Base-by-base conservation (phyloP, 2,329 filamentous ascomycete genomes). In the Sphaceloma murrayae region DNA sequence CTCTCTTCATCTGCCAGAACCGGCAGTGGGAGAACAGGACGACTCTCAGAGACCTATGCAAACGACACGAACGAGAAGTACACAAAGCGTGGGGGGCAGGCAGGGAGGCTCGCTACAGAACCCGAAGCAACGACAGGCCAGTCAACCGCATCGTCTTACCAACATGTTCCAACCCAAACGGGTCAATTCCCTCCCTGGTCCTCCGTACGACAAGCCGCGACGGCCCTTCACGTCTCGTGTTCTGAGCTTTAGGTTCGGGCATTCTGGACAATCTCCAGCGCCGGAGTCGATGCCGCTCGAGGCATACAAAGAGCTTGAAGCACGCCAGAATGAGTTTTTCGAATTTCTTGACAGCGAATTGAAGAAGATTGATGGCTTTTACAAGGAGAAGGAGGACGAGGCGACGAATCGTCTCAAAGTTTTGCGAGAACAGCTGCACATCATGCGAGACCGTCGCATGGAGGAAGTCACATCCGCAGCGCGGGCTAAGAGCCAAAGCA, bases 291-390 rank as follows among this genome's bases (percentile, higher is more conserved):
- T 72, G 3, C 71, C 74, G 11, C 61, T 75, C 4, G 73, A 76
- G 46, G 68, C 71, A 2, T 70, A 73, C 39, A 73, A 78, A 31
- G 73, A 85, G 29, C 71, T 93, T 3, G 81, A 84, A 33, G 70
- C 79, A 46, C 74, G 78, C 13, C 80, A 94, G 60, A 74, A 73
- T n/a, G 85, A 94, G 10, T 96, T 98, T 58, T 89, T 88, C 60
- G 65, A 70, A 0, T 98, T 91, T 56, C 68, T 98, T 43, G 85
- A 95, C 54, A 68, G 67, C 7, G 83, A 98, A 63, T 68, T 98
- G 10, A 72, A 80, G n/a, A 98, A 96, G 64, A 85, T 98, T 8
- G 88, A 98, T 58, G 65, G 69, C 0, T 98, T 98, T 57, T 96
- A 96, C 67, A 79, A 77, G 53, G 67, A 77, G 52, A 95, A 95